Evolutionary conservation across 441 rosid genomes (phyloP), one percentile per base, ranked within the genome.

Genomic region (Rhodomyrtus psidioides): DNA sequence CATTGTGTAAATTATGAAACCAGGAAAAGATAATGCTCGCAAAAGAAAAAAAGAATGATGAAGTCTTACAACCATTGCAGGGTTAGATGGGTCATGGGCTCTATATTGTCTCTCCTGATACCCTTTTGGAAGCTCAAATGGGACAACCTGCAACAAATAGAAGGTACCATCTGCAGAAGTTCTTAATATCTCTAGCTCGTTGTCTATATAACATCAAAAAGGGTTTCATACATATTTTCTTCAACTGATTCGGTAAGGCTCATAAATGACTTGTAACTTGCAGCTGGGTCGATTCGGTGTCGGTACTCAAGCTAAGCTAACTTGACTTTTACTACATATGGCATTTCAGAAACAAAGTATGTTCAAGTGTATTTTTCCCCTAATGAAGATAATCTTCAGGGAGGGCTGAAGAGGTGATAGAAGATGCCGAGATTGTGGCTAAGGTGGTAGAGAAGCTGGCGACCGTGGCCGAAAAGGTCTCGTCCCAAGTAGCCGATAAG

Each of bases 381-480:
- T 74, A 60, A 30, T 23, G 60, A 42, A 58, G 58, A 13, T 53
- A 6, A 46, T 53, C 12, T 83, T 26, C 55, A 94, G 98, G 89
- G 39, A 94, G 92, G 87, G 93, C 92, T 12, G 96, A 93, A 58
- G 82, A 89, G 82, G 92, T 85, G 9, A 86, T 91, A 2, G 93
- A 90, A 70, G 92, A 83, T 79, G 92, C 87, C 44, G 97, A 94
- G 83, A 88, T 81, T 26, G 93, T 89, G 76, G 95, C 97, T 7
- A 95, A 92, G 85, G 93, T 89, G 83, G 93, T 92, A 54, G 97
- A 95, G 88, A 91, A 94, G 91, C 95, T 91, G 42, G 96, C 98
- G 2, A 86, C 84, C 0, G 88, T 65, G 51, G 93, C 91, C 0
- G 97, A 94, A 86, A 87, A 93, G 81, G 83, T 92, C 58, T 91